Base-by-base conservation (phyloP, 495 filamentous ascomycete species). In the Cercophora sp. region DNA sequence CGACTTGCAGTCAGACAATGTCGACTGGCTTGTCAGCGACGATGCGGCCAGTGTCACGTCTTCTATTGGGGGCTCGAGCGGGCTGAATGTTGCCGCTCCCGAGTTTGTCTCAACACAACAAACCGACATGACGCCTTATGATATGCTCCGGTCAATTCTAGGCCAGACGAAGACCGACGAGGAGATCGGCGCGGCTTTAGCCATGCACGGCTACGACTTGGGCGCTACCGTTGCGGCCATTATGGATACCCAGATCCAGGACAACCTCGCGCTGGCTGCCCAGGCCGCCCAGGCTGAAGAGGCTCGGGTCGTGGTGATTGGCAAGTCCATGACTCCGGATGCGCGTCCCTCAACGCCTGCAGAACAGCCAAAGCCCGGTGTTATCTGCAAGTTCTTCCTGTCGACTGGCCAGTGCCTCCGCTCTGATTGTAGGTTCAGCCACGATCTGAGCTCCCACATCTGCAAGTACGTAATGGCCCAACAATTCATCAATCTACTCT, bases 341-440 rank as follows among this genome's bases (percentile, higher is more conserved):
- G 67, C 72, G 26, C 84, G 88, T 26, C 85, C 91, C 11, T 70
- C 81, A 9, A 91, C 88, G 4, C 89, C 91, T 10, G 82, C 83
- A 11, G 76, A 79, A 23, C 81, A 85, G 52, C 76, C 80, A 58
- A 86, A 82, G 70, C 87, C 85, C 57, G 87, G 87, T 36, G 85
- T 96, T 16, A 88, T 97, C 18, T 99, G 94, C 77, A 94, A 92
- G 67, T 99, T 96, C 65, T 97, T 85, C 73, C 76, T 99, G 15
- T 90, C 91, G 11, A 92, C 85, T 15, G 94, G 94, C 4, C 84
- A 89, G 64, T 99, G 94, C 62, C 82, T 96, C 25, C 82, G 94
- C 25, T 92, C 92, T 43, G 94, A 99, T 63, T 99, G 94, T 60
- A 84, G 91, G 42, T 99, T 96, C 70, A 96, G 91, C 56, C 94